Conservation (phyloP, 225 moss, liverwort and hornwort genomes). For the Sphagnum contortum region DNA sequence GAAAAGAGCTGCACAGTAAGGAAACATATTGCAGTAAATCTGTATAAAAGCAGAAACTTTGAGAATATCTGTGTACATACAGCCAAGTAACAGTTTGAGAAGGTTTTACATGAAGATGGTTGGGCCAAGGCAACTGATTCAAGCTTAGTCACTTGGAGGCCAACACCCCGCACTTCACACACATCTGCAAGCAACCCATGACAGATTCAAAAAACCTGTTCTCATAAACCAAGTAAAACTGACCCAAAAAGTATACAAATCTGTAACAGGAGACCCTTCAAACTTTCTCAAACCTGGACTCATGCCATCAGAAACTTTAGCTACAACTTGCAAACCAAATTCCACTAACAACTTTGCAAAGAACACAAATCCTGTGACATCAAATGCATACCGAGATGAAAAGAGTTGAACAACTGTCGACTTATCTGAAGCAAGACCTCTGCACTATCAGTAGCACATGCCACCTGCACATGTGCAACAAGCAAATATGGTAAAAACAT, state of each 20-base stretch:
- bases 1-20: too few species aligned
- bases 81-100: too few species aligned
- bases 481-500: background rate
- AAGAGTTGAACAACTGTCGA: conserved; percentile 73
- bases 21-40: too few species aligned
- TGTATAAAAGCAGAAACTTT: too few species aligned
- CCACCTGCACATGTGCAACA: conserved; percentile 49
- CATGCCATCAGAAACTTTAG: too few species aligned
- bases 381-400: conserved; percentile 57
- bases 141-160: conserved; percentile 89
- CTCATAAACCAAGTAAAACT: too few species aligned
- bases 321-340: too few species aligned
- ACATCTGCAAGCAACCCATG: conserved; percentile 59
- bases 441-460: conserved; percentile 74
- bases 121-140: conserved; percentile 37
- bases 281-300: background rate
- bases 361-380: background rate
- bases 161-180: conserved; percentile 84
- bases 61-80: too few species aligned
- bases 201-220: background rate
- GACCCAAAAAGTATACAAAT: background rate
- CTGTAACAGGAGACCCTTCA: background rate
- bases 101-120: conserved; percentile 41
- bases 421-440: conserved; percentile 74
- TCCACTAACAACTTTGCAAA: too few species aligned